phyloP scores from a whole-genome alignment of 768 basidiomycete genomes.

The Lyophyllum atratum region DNA sequence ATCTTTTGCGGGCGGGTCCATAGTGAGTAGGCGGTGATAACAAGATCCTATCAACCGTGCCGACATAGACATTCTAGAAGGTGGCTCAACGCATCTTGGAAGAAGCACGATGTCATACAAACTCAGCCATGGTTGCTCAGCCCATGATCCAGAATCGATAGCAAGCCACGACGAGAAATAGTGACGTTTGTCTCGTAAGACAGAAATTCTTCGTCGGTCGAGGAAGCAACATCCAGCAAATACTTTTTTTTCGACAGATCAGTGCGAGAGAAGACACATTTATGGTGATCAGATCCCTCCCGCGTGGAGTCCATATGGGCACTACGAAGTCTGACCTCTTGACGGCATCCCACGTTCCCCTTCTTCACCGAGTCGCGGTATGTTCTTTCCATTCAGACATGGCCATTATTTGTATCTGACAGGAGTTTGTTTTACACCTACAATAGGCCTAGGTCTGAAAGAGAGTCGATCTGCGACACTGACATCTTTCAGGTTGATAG shows the following conservation, averaged over 20 bases:
- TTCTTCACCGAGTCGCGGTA: neutral
- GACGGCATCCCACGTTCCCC: conserved; percentile 1
- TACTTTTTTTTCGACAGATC: neutral
- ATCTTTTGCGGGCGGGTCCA: neutral
- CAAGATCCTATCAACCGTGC: neutral
- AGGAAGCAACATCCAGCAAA: neutral
- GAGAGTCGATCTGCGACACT: too few relatives aligned
- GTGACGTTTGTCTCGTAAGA: neutral
- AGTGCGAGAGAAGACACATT: neutral
- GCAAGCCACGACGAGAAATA: neutral
- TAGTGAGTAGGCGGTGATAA: neutral
- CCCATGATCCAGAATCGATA: neutral
- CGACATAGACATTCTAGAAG: neutral
- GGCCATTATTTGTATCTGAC: neutral
- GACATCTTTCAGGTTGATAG: too few relatives aligned
- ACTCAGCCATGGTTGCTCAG: neutral
- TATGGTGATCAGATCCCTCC: neutral
- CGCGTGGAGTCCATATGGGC: neutral
- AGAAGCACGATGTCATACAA: neutral
- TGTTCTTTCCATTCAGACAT: neutral
- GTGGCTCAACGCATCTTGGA: neutral
- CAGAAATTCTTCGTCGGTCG: neutral
- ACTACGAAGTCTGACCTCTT: neutral
- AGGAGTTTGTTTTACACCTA: neutral
- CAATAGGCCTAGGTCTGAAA: neutral